phyloP scores from a whole-genome alignment of 75 land plant species.

The Selaginella tamariscina region DNA sequence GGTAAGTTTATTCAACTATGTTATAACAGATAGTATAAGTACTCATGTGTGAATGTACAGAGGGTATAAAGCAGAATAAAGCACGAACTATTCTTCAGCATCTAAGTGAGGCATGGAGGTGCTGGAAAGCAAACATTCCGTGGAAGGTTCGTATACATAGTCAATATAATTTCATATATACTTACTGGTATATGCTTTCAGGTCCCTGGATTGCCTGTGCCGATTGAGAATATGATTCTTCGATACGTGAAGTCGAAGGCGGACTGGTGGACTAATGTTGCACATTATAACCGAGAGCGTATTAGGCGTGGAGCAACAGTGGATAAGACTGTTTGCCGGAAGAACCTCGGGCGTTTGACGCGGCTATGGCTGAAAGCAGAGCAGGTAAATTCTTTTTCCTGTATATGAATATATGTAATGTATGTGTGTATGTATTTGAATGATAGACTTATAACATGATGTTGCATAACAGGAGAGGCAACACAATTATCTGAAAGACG shows the following conservation, averaged over 20 bases:
- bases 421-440: neutral
- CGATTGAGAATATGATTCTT: conserved; percentile 98
- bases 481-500: conserved; percentile 97
- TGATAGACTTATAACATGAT: neutral
- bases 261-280: conserved; percentile 99
- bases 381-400: conserved; percentile 36
- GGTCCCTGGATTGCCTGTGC: conserved; percentile 97
- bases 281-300: conserved; percentile 96
- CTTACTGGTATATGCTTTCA: conserved; percentile 13
- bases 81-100: conserved; percentile 94
- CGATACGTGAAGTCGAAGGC: conserved; percentile 98
- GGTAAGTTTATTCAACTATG: conserved; percentile 25
- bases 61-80: conserved; percentile 98
- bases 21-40: neutral
- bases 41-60: conserved; percentile 22
- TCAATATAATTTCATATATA: neutral
- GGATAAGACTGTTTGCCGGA: conserved; percentile 94
- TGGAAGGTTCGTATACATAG: conserved; percentile 64
- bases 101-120: conserved; percentile 99
- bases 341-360: conserved; percentile 89
- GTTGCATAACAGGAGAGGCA: conserved; percentile 61
- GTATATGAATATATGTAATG: neutral
- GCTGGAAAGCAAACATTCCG: conserved; percentile 99
- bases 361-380: conserved; percentile 96
- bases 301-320: conserved; percentile 97